phyloP scores from a whole-genome alignment of 2,329 filamentous ascomycete genomes.

The Cladosporium sphaerospermum region DNA sequence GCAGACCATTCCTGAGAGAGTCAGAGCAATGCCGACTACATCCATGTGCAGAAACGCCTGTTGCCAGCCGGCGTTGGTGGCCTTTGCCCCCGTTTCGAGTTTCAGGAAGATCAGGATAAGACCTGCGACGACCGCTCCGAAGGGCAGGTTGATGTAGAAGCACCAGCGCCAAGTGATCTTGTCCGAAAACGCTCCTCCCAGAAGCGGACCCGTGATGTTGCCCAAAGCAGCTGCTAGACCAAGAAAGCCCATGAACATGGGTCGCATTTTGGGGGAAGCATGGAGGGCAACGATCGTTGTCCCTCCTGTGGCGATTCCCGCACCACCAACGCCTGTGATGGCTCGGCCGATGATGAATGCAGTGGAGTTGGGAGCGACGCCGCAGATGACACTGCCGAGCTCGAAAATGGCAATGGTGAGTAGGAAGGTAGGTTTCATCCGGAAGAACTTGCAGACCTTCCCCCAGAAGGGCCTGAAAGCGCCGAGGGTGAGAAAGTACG shows the following conservation, averaged over 20 bases:
- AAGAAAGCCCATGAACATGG: slow-evolving; percentile 44
- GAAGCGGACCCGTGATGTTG: slow-evolving; percentile 42
- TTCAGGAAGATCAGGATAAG: slow-evolving; percentile 29
- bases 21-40: slow-evolving; percentile 33
- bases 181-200: slow-evolving; percentile 36
- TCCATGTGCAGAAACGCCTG: slow-evolving; percentile 2
- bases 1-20: slow-evolving; percentile 35
- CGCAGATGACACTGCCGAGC: slow-evolving; percentile 47
- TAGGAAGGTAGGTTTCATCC: slow-evolving; percentile 41
- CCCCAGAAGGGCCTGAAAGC: slow-evolving; percentile 39
- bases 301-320: slow-evolving; percentile 46
- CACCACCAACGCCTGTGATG: slow-evolving; percentile 45
- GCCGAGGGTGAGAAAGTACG: slow-evolving; percentile 43
- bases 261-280: slow-evolving; percentile 41
- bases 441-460: slow-evolving; percentile 44
- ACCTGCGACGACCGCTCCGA: slow-evolving; percentile 35
- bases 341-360: slow-evolving; percentile 48
- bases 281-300: slow-evolving; percentile 42
- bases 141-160: slow-evolving; percentile 48
- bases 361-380: slow-evolving; percentile 43
- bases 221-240: slow-evolving; percentile 46
- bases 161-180: slow-evolving; percentile 34
- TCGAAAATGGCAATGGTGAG: slow-evolving; percentile 44
- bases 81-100: slow-evolving; percentile 30
- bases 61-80: slow-evolving; percentile 30